Conservation (phyloP, 1,284 basidiomycete genomes). For the Cerioporus squamosus region DNA sequence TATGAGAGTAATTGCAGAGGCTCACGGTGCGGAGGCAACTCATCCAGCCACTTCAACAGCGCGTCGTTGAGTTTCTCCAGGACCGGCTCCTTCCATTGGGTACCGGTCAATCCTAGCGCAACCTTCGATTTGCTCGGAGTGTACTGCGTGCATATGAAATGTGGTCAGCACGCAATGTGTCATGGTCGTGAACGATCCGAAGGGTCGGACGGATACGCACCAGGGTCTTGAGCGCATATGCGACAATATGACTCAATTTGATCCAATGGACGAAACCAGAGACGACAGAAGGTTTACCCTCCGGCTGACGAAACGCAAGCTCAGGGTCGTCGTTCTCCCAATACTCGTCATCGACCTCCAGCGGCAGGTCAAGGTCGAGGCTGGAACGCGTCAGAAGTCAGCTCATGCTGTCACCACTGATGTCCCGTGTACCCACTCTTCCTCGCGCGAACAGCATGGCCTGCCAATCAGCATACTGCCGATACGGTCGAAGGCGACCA, state of each 20-base stretch:
- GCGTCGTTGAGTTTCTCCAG: slow-evolving; percentile 73
- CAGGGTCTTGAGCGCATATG: slow-evolving; percentile 72
- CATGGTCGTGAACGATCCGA: not conserved
- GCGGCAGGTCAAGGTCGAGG: slow-evolving; percentile 78
- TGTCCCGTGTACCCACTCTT: slow-evolving; percentile 62
- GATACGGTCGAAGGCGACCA: slow-evolving; percentile 64
- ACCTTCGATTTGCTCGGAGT: slow-evolving; percentile 68
- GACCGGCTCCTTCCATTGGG: slow-evolving; percentile 62
- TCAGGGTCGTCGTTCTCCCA: slow-evolving; percentile 64
- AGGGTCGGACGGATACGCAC: slow-evolving; percentile 37
- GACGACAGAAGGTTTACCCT: slow-evolving; percentile 60
- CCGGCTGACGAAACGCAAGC: slow-evolving; percentile 65
- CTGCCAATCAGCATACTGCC: slow-evolving; percentile 72
- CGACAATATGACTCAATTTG: slow-evolving; percentile 73
- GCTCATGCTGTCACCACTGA: not conserved
- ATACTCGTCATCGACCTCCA: slow-evolving; percentile 87
- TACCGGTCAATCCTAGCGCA: slow-evolving; percentile 50
- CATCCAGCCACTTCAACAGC: slow-evolving; percentile 74
- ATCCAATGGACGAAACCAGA: slow-evolving; percentile 70
- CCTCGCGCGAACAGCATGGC: slow-evolving; percentile 72
- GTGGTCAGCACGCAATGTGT: too few relatives aligned
- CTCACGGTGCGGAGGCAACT: slow-evolving; percentile 72
- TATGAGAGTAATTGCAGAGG: not conserved
- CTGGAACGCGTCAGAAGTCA: slow-evolving; percentile 38
- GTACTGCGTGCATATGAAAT: slow-evolving; percentile 57